Base-by-base conservation (phyloP, 1,284 basidiomycete genomes). In the Trametes sp. region DNA sequence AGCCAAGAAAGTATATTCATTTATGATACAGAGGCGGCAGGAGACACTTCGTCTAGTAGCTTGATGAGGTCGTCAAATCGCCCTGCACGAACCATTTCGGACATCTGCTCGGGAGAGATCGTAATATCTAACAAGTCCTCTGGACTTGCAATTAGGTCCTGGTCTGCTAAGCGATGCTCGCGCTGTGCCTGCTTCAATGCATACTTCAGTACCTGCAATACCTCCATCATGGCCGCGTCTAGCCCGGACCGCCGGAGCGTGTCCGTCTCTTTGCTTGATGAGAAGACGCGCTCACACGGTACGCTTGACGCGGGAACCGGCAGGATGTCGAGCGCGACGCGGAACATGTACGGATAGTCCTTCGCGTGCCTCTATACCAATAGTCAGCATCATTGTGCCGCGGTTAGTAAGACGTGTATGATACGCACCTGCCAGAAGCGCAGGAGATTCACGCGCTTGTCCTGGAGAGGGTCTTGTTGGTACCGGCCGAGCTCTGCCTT, bases 261-360 rank as follows among this genome's bases (percentile, higher is more conserved):
- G 33, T 58, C 58, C 0, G 71, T 75, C 44, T 72, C 66, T 36
- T 72, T 72, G 50, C 67, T 63, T 4, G 69, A 69, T 0, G 74
- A 75, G 54, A 75, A 75, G 7, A 75, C 66, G 6, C 65, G 63
- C 41, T 75, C 72, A 44, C 67, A 72, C 0, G 73, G 66, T 5
- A 74, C 74, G n/a, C 72, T 57, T 2, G 73, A 74, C 6, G 68
- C 73, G 38, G 73, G 71, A 11, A 67, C 65, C 2, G 73, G 72
- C 4, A 75, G 53, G 11, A 73, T 56, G 54, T 75, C 73, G 19
- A 72, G 55, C 1, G 72, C 68, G 7, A 72, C 55, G 0, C 41
- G 46, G 42, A 55, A 72, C 5, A 74, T 26, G 1, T 54, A 14
- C 2, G 72, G 70, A 48, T 59, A 71, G 1, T 56, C 19, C 6